Evolutionary conservation across 2,329 filamentous ascomycete species (phyloP).

Genomic region (Sporothrix humicola): DNA sequence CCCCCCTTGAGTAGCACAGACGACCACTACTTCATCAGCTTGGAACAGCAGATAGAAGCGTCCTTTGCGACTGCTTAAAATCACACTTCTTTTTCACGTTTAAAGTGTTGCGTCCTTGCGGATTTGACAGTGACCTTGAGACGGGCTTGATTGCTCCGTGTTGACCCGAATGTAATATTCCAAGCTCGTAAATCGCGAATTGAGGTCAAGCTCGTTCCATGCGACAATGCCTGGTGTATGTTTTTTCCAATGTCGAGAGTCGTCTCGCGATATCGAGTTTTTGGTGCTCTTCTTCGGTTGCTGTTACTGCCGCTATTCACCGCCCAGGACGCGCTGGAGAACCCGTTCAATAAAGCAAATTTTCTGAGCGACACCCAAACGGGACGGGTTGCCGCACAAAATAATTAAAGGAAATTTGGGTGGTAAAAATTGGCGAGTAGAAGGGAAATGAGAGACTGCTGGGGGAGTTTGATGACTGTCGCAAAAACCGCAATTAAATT

Average conservation of each 20-base stretch:
- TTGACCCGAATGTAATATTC: too few species aligned
- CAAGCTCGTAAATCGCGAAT: background rate
- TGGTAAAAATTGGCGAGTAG: background rate
- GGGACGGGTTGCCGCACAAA: constrained; percentile 11
- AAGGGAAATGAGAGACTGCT: background rate
- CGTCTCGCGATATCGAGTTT: too few species aligned
- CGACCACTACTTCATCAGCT: background rate
- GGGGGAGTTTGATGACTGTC: background rate
- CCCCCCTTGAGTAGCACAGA: background rate
- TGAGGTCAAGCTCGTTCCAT: background rate
- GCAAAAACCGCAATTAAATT: constrained; percentile 7
- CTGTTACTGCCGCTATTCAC: background rate
- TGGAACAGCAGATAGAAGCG: background rate
- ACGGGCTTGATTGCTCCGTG: too few species aligned
- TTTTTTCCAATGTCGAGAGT: too few species aligned
- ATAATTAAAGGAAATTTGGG: background rate
- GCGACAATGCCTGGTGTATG: too few species aligned
- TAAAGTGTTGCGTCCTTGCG: background rate
- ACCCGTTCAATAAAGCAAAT: background rate
- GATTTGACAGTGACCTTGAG: too few species aligned
- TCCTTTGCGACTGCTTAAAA: constrained; percentile 13
- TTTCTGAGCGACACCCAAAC: constrained; percentile 20
- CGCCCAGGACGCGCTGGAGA: background rate
- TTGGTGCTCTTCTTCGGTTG: background rate
- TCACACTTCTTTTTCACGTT: constrained; percentile 14